Evolutionary conservation across 1,284 basidiomycete genomes (phyloP).

Genomic region (Irpex sp.): DNA sequence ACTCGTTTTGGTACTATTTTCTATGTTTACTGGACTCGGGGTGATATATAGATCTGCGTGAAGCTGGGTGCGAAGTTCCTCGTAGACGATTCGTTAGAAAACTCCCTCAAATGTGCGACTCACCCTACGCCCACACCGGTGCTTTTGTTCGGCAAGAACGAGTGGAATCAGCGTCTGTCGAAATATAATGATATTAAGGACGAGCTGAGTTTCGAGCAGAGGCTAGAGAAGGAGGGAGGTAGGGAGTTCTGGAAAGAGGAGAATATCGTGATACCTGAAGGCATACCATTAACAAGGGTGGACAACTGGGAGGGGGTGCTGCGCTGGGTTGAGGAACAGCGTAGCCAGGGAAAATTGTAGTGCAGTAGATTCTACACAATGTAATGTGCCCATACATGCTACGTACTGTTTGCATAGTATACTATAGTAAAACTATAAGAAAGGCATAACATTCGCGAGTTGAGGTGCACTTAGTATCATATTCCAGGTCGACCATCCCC

Average conservation of each 20-base stretch:
- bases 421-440: no score
- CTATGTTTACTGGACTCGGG: not conserved
- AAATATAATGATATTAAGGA: conserved; percentile 40
- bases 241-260: conserved; percentile 57
- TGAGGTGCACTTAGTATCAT: no score
- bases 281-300: conserved; percentile 40
- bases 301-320: conserved; percentile 55
- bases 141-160: conserved; percentile 73
- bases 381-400: not conserved
- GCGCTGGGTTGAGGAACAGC: conserved; percentile 36
- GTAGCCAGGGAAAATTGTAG: conserved; percentile 24
- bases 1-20: not conserved
- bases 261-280: conserved; percentile 36
- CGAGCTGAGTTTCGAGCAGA: conserved; percentile 53
- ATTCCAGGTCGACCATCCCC: no score
- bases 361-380: not conserved
- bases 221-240: conserved; percentile 42
- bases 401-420: no score
- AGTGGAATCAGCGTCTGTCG: conserved; percentile 63
- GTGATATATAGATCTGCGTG: conserved; percentile 47
- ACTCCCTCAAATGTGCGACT: conserved; percentile 54
- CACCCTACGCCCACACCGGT: conserved; percentile 40
- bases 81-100: conserved; percentile 78
- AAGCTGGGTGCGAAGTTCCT: conserved; percentile 58
- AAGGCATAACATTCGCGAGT: no score